phyloP scores from a whole-genome alignment of 768 basidiomycete genomes.

The Hebeloma cylindrosporum region DNA sequence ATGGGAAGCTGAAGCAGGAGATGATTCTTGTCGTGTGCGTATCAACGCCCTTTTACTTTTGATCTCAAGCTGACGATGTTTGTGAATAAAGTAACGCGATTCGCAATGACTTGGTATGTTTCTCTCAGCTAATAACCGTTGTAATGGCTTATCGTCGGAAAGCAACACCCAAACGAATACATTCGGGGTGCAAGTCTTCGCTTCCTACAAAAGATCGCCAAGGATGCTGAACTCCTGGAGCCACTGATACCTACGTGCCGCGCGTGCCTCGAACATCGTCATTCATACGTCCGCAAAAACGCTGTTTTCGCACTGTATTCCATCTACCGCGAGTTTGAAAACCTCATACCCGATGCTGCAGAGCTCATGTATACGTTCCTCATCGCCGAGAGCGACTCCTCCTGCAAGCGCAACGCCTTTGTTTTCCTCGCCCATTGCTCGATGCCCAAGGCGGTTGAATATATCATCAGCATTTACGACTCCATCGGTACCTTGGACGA shows the following conservation, averaged over 20 bases:
- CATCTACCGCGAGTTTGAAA: slow-evolving; percentile 92
- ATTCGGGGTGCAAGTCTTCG: slow-evolving; percentile 97
- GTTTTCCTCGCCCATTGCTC: slow-evolving; percentile 87
- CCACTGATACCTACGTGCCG: slow-evolving; percentile 94
- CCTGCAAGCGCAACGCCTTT: slow-evolving; percentile 96
- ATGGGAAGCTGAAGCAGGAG: slow-evolving; percentile 97
- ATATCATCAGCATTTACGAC: slow-evolving; percentile 84
- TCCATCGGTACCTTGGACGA: slow-evolving; percentile 83
- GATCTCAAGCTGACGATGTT: slow-evolving; percentile 8
- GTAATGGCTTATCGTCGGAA: slow-evolving; percentile 7
- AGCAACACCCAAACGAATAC: slow-evolving; percentile 99
- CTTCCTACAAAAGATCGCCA: slow-evolving; percentile 92
- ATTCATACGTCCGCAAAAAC: slow-evolving; percentile 97
- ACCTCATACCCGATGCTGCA: slow-evolving; percentile 94
- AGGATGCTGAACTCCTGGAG: slow-evolving; percentile 92
- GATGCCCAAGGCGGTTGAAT: slow-evolving; percentile 90
- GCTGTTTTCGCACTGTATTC: slow-evolving; percentile 95
- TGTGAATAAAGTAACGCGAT: slow-evolving; percentile 76
- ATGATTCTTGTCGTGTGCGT: slow-evolving; percentile 98
- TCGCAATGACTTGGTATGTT: slow-evolving; percentile 89
- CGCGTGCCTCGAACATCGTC: slow-evolving; percentile 93
- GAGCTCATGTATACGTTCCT: slow-evolving; percentile 97
- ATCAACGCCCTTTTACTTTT: background rate
- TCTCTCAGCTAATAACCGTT: slow-evolving; percentile 4
- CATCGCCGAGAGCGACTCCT: slow-evolving; percentile 91